Evolutionary conservation across 2,329 filamentous ascomycete species (phyloP).

Genomic region (Colletotrichum paranaense): DNA sequence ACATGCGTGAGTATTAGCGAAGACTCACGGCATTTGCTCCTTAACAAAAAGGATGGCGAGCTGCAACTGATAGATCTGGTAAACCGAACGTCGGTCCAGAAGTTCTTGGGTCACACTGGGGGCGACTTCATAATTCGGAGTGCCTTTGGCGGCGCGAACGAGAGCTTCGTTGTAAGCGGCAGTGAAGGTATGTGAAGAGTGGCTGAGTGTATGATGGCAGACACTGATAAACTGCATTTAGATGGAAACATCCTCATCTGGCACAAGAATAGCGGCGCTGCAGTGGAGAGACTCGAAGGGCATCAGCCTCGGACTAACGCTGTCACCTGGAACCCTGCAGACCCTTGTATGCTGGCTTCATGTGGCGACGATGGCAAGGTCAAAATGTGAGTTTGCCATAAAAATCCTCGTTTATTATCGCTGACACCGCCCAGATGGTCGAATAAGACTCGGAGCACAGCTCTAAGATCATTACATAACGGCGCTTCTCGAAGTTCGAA

Average conservation of each 20-base stretch:
- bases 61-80: slow-evolving; percentile 84
- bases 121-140: slow-evolving; percentile 84
- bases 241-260: slow-evolving; percentile 84
- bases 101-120: slow-evolving; percentile 80
- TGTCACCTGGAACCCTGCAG: slow-evolving; percentile 87
- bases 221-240: slow-evolving; percentile 38
- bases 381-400: slow-evolving; percentile 75
- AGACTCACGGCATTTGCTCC: slow-evolving; percentile 83
- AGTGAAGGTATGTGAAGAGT: slow-evolving; percentile 78
- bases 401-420: not conserved
- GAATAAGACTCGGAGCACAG: slow-evolving; percentile 38
- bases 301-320: slow-evolving; percentile 86
- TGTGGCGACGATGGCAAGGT: slow-evolving; percentile 89
- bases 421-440: slow-evolving; percentile 39
- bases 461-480: slow-evolving; percentile 37
- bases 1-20: slow-evolving; percentile 85
- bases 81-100: slow-evolving; percentile 76
- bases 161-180: slow-evolving; percentile 91
- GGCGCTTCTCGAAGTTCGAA: slow-evolving; percentile 26
- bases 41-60: slow-evolving; percentile 83
- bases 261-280: slow-evolving; percentile 84
- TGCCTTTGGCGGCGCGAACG: slow-evolving; percentile 87
- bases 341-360: slow-evolving; percentile 88
- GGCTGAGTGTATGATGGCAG: not conserved
- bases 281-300: slow-evolving; percentile 80